Percentiles rank a stretch among this genome's conserved stretches.
Conservation (phyloP, 2,329 filamentous ascomycete species). For the Cadophora sp. region DNA sequence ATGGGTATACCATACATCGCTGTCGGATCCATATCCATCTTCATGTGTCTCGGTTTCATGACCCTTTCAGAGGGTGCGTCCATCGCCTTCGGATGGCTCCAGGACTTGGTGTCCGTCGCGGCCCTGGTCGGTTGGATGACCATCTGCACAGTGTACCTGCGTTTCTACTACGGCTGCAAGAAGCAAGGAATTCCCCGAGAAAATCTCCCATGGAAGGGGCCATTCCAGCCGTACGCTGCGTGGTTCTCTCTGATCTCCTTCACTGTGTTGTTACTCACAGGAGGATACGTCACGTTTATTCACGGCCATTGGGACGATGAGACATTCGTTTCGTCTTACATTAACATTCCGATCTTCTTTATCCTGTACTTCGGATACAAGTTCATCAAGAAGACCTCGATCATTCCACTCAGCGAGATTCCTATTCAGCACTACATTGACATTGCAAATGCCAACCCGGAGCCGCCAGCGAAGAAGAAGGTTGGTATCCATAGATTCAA, state of each 20-base stretch:
- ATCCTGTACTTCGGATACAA: slow-evolving; percentile 58
- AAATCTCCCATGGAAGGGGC: slow-evolving; percentile 61
- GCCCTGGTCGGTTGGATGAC: slow-evolving; percentile 69
- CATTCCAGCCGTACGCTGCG: slow-evolving; percentile 63
- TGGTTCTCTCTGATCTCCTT: slow-evolving; percentile 59
- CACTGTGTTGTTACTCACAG: slow-evolving; percentile 60
- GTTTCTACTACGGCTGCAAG: slow-evolving; percentile 60
- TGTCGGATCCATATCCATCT: slow-evolving; percentile 55
- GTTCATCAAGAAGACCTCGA: slow-evolving; percentile 56
- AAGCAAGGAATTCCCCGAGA: slow-evolving; percentile 58
- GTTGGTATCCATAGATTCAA: slow-evolving; percentile 37
- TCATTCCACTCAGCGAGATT: slow-evolving; percentile 47
- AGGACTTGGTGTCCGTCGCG: slow-evolving; percentile 68
- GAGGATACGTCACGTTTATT: slow-evolving; percentile 70
- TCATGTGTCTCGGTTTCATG: slow-evolving; percentile 70
- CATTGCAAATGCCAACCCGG: slow-evolving; percentile 42
- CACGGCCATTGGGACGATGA: slow-evolving; percentile 61
- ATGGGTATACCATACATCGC: slow-evolving; percentile 63
- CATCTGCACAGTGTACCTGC: slow-evolving; percentile 65
- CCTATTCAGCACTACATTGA: slow-evolving; percentile 49
- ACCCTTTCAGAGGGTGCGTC: slow-evolving; percentile 64
- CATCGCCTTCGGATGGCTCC: slow-evolving; percentile 70
- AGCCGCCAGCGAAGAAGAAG: slow-evolving; percentile 27
- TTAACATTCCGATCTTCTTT: slow-evolving; percentile 68
- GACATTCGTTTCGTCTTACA: slow-evolving; percentile 67